Conservation (phyloP, 2,329 filamentous ascomycete genomes). For the Corynespora cassiicola region DNA sequence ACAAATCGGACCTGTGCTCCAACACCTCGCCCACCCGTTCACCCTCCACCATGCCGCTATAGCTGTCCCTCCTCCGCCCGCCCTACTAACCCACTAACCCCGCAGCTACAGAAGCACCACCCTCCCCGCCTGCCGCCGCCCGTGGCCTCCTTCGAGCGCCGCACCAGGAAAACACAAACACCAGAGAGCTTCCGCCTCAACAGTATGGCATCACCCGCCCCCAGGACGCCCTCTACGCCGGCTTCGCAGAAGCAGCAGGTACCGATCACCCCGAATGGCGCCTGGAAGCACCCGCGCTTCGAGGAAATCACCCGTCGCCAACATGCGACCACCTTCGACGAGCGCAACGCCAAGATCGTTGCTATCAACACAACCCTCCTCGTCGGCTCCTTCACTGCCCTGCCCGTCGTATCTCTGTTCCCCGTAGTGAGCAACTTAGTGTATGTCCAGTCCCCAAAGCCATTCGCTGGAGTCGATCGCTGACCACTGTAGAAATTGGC, state of each 20-base stretch:
- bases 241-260: constrained; percentile 28
- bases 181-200: constrained; percentile 15
- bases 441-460: too few relatives aligned
- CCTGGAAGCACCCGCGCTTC: constrained; percentile 89
- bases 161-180: constrained; percentile 13
- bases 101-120: constrained; percentile 20
- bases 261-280: constrained; percentile 63
- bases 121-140: not conserved
- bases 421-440: constrained; percentile 4
- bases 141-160: not conserved
- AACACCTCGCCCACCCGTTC: too few relatives aligned
- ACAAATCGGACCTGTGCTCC: constrained; percentile 11
- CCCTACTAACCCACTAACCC: constrained; percentile 29
- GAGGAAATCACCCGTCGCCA: constrained; percentile 85
- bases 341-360: constrained; percentile 75
- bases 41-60: constrained; percentile 10
- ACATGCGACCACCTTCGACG: constrained; percentile 77
- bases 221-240: constrained; percentile 28
- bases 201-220: constrained; percentile 22
- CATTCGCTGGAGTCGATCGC: too few relatives aligned
- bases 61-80: not conserved
- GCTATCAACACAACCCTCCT: constrained; percentile 70
- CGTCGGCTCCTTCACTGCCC: constrained; percentile 52
- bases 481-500: constrained; percentile 41
- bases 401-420: constrained; percentile 16